These are phyloP conservation scores for Lipomyces sp. DNA, from an alignment of 805 yeast genomes.

Conservation along the genomic window DNA sequence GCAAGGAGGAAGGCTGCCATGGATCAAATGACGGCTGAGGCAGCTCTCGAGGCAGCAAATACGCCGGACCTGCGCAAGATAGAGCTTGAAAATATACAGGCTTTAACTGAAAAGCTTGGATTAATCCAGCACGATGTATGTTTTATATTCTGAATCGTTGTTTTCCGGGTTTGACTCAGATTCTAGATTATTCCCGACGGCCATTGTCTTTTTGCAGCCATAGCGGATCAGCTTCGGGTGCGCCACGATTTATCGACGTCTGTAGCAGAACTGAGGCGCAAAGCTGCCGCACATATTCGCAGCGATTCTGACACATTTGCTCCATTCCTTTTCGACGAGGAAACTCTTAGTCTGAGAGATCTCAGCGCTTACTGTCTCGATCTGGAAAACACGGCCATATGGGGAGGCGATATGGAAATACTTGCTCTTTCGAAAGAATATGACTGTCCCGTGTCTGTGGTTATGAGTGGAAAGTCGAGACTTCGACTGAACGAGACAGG, in stretches of 20 bases:
- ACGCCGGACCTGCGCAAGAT: conserved; percentile 71
- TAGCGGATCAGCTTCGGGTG: conserved; percentile 70
- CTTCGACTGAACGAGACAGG: conserved; percentile 66
- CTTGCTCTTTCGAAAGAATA: conserved; percentile 76
- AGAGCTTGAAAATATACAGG: conserved; percentile 69
- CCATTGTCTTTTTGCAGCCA: conserved; percentile 86
- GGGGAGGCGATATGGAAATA: conserved; percentile 97
- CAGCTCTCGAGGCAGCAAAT: conserved; percentile 67
- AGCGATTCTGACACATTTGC: conserved; percentile 68
- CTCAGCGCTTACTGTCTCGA: conserved; percentile 70
- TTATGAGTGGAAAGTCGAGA: conserved; percentile 76
- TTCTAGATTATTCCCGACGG: conserved; percentile 71
- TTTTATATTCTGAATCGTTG: background rate
- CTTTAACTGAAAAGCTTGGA: conserved; percentile 32
- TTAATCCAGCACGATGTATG: conserved; percentile 32
- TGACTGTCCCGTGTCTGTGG: conserved; percentile 73
- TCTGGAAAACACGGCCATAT: conserved; percentile 76
- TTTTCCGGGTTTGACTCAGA: background rate
- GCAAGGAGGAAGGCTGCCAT: conserved; percentile 77
- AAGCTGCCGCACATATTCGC: conserved; percentile 70
- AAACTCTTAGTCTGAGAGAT: conserved; percentile 64
- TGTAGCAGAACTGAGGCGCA: conserved; percentile 61
- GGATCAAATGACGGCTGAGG: conserved; percentile 65
- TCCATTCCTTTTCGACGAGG: conserved; percentile 85
- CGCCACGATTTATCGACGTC: conserved; percentile 54